Percentiles rank a stretch among this genome's conserved stretches.
Conservation (phyloP, 768 basidiomycete species). For the Psilocybe tampanensis region DNA sequence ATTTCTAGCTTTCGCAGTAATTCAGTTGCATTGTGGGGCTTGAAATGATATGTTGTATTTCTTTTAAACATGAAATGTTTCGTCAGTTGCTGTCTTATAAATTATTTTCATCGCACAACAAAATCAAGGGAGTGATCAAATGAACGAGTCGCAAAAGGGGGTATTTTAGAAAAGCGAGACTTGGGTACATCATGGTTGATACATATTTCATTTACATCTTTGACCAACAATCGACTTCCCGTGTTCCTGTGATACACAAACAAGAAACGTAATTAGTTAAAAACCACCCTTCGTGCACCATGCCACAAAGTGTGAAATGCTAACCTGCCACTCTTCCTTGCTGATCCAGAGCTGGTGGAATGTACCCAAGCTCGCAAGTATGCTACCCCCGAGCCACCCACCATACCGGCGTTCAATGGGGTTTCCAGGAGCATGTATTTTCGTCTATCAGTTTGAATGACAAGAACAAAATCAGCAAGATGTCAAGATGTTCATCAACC, state of each 20-base stretch:
- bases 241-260: conserved; percentile 57
- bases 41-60: conserved; percentile 21
- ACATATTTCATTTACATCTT: conserved; percentile 70
- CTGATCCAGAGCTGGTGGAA: conserved; percentile 99
- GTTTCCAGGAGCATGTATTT: conserved; percentile 92
- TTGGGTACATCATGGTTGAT: conserved; percentile 7
- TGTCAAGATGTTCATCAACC: background rate
- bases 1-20: conserved; percentile 15
- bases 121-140: no score
- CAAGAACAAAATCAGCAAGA: background rate
- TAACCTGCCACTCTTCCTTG: conserved; percentile 88
- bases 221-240: conserved; percentile 83
- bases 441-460: conserved; percentile 51
- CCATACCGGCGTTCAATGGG: conserved; percentile 89
- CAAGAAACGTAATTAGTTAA: background rate
- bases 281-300: background rate
- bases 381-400: conserved; percentile 95
- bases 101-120: background rate
- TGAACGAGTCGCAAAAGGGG: background rate
- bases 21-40: conserved; percentile 11
- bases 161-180: background rate
- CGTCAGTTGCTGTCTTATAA: background rate
- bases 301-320: conserved; percentile 22
- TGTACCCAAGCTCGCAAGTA: conserved; percentile 91
- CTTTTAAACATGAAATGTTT: background rate